Base-by-base conservation (phyloP, 768 basidiomycete genomes). In the Amanita inopinata region DNA sequence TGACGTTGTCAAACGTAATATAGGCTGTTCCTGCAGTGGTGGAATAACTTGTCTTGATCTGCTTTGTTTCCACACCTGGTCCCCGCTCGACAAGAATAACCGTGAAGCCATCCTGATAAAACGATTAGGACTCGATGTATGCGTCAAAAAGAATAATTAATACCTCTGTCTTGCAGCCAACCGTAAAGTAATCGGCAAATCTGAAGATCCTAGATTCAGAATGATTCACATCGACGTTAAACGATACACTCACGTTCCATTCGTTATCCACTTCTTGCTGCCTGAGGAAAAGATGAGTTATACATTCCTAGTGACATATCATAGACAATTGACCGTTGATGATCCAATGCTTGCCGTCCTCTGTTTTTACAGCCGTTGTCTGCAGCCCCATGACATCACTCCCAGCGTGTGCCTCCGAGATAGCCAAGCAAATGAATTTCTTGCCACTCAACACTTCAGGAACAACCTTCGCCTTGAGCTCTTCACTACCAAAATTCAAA, bases 261-360 rank as follows among this genome's bases (percentile, higher is more conserved):
- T 86, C n/a, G 82, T 83, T 51, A 86, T 84, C 82, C 83, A 87
- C 62, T 87, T 87, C 73, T 89, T 91, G 18, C 75, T 78, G 1
- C 83, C 63, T 63, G 18, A 25, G 18, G 12, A 2, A 30, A 8
- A 11, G 27, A 39, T 31, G 8, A 30, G 14, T 30, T 5, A 24
- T 11, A 43, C 19, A 7, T 32, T n/a, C 39, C 19, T 31, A 38
- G 14, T 33, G 9, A 22, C 3, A n/a, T 19, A n/a, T n/a, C n/a
- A n/a, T 8, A 32, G n/a, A 12, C 10, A 17, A 22, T 58, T 32
- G 40, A 63, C 73, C 90, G 50, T 84, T 88, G 51, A 93, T 76
- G 24, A 84, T 82, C 78, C 80, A 90, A 50, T 79, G 67, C 57
- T 84, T 84, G 20, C 87, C 89, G 54, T 92, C 88, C 41, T 78